A percentile compares a stretch with the other conserved stretches of the same genome.
These are phyloP conservation scores for Cyclocybe aegerita DNA, from an alignment of 768 basidiomycete genomes.

Conservation along the genomic window DNA sequence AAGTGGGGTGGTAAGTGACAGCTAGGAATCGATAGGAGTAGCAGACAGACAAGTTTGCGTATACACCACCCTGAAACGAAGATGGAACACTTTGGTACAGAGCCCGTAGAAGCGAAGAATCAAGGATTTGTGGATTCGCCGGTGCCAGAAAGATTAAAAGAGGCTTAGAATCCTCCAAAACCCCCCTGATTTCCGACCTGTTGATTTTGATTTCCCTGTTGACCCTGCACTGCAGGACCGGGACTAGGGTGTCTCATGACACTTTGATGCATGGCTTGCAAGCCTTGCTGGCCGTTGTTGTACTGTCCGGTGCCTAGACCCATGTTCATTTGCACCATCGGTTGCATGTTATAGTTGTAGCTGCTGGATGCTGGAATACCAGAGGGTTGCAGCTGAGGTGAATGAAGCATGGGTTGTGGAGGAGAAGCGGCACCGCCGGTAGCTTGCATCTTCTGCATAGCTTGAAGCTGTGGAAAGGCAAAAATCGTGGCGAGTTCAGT, in stretches of 20 bases:
- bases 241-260: slow-evolving; percentile 84
- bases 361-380: slow-evolving; percentile 52
- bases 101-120: too few species aligned
- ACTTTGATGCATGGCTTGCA: slow-evolving; percentile 80
- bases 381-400: slow-evolving; percentile 36
- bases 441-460: slow-evolving; percentile 72
- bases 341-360: slow-evolving; percentile 55
- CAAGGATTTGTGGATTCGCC: too few species aligned
- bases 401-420: slow-evolving; percentile 35
- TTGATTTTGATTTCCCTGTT: slow-evolving; percentile 19
- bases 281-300: slow-evolving; percentile 35
- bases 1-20: too few species aligned
- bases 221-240: slow-evolving; percentile 39
- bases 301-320: slow-evolving; percentile 52
- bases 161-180: slow-evolving; percentile 11
- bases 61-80: too few species aligned
- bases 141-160: too few species aligned
- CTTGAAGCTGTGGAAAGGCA: slow-evolving; percentile 58
- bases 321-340: slow-evolving; percentile 62
- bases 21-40: too few species aligned
- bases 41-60: too few species aligned
- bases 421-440: slow-evolving; percentile 36
- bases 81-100: too few species aligned
- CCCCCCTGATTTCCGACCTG: slow-evolving; percentile 12
- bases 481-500: background rate